These are phyloP conservation scores for Setomelanomma holmii DNA, from an alignment of 2,329 filamentous ascomycete species.

Conservation along the genomic window DNA sequence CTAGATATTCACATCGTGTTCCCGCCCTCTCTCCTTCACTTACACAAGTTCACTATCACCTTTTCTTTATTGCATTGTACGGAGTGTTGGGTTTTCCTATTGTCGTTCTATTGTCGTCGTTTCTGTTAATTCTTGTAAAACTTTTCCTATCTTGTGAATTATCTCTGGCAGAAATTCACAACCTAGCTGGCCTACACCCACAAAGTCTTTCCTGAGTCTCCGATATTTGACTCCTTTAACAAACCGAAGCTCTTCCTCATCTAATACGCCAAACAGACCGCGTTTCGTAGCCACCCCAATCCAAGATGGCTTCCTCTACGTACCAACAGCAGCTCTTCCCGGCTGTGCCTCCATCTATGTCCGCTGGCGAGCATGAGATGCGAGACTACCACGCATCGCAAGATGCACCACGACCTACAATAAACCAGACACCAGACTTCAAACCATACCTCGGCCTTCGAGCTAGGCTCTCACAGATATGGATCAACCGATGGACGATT, in stretches of 20 bases:
- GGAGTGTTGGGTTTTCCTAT: conserved; percentile 37
- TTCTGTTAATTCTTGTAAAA: conserved; percentile 28
- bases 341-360: conserved; percentile 64
- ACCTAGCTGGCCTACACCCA: conserved; percentile 26
- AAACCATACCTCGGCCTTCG: conserved; percentile 93
- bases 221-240: conserved; percentile 5
- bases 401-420: conserved; percentile 62
- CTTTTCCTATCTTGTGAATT: conserved; percentile 15
- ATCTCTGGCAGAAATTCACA: conserved; percentile 42
- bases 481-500: conserved; percentile 97
- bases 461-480: conserved; percentile 90
- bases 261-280: conserved; percentile 45
- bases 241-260: conserved; percentile 12
- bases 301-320: conserved; percentile 57
- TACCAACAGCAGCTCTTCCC: conserved; percentile 62
- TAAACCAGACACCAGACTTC: conserved; percentile 71
- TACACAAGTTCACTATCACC: conserved; percentile 25
- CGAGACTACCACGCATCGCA: conserved; percentile 65
- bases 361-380: conserved; percentile 68
- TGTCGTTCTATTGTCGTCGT: conserved; percentile 37
- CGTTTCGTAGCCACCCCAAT: conserved; percentile 35
- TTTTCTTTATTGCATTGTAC: conserved; percentile 49
- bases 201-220: neutral
- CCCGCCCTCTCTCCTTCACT: conserved; percentile 24
- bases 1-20: conserved; percentile 31